Evolutionary conservation across 371 early-diverging fungal genomes (phyloP).

Genomic region (Apophysomyces variabilis): DNA sequence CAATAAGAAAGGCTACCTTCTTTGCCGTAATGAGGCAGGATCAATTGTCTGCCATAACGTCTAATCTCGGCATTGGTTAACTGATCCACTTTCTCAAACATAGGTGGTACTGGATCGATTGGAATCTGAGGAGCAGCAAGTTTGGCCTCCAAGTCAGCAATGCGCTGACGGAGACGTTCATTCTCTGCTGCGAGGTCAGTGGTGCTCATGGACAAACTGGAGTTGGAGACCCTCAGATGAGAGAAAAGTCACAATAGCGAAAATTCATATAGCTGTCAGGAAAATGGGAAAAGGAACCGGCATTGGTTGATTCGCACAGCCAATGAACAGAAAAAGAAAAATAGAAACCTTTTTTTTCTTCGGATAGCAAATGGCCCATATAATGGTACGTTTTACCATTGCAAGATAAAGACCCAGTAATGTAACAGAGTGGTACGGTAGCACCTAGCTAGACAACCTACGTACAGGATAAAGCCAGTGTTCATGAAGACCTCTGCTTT

Average conservation of each 20-base stretch:
- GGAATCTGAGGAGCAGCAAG: conserved; percentile 6
- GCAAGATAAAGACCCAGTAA: too few species aligned
- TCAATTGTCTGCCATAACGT: conserved; percentile 94
- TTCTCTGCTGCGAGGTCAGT: conserved; percentile 24
- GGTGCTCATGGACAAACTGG: background rate
- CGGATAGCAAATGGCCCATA: too few species aligned
- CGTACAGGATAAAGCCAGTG: too few species aligned
- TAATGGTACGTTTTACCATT: too few species aligned
- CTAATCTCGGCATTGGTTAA: conserved; percentile 73
- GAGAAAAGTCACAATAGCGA: background rate
- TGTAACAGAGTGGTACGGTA: too few species aligned
- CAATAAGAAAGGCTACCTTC: conserved; percentile 49
- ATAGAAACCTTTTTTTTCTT: too few species aligned
- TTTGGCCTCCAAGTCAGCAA: conserved; percentile 37
- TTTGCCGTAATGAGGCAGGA: conserved; percentile 86
- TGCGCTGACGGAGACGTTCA: conserved; percentile 32
- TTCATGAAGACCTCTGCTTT: too few species aligned
- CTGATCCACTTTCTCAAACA: conserved; percentile 30
- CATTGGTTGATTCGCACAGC: too few species aligned
- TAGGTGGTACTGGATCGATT: conserved; percentile 6
- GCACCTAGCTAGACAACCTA: too few species aligned
- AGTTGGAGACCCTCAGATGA: background rate
- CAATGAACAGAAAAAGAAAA: too few species aligned
- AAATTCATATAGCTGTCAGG: too few species aligned
- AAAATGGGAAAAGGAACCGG: too few species aligned